A percentile compares a stretch with the other conserved stretches of the same genome.
phyloP scores from a whole-genome alignment of 192 early-diverging fungal species.

The Linnemannia elongata region DNA sequence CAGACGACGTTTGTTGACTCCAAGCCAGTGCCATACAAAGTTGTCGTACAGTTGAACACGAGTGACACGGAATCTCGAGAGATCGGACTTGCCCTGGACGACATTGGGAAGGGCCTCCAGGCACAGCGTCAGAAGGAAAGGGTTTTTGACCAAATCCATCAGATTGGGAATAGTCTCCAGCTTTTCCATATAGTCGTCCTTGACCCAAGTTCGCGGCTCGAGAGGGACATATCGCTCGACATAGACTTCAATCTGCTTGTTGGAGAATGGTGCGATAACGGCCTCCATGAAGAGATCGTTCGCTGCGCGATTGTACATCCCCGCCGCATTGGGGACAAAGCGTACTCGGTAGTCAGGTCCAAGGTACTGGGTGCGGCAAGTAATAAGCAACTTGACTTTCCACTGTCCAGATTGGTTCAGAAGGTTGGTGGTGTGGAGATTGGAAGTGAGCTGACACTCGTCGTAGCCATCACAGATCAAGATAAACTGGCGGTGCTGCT shows the following conservation, averaged over 20 bases:
- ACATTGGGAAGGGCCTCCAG: not conserved
- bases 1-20: not conserved
- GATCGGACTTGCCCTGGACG: not conserved
- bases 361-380: constrained; percentile 1
- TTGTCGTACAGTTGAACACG: not conserved
- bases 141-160: not conserved
- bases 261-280: not conserved
- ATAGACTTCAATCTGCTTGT: not conserved
- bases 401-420: not conserved
- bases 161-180: not conserved
- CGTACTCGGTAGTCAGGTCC: not conserved
- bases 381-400: not conserved
- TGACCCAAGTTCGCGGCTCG: not conserved
- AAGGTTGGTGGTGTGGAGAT: too few relatives aligned
- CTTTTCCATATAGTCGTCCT: not conserved
- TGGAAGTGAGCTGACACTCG: too few relatives aligned
- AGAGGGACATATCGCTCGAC: not conserved
- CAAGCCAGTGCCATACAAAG: not conserved
- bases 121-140: not conserved
- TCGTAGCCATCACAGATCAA: too few relatives aligned
- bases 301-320: too few relatives aligned
- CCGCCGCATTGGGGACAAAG: not conserved
- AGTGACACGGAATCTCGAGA: not conserved
- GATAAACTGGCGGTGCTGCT: not conserved
- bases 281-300: not conserved